Base-by-base conservation (phyloP, 2,329 filamentous ascomycete genomes). In the Alternaria atra region DNA sequence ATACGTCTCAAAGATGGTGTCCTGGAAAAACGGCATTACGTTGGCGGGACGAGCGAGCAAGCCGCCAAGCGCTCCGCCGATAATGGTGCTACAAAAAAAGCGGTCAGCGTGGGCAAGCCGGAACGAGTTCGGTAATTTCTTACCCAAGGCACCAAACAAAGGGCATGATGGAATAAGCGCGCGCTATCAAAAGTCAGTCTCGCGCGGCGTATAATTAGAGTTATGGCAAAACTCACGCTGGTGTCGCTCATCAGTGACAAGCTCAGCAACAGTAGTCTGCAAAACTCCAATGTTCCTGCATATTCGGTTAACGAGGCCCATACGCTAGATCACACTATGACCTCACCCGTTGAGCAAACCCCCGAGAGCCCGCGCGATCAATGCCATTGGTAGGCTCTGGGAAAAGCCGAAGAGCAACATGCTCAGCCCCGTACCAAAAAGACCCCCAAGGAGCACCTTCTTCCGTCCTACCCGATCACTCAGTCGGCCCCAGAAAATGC, bases 141-240 rank as follows among this genome's bases (percentile, higher is more conserved):
- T 83, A 92, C 84, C 95, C 95, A 74, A 99, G 86, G 76, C 94
- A 97, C 95, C 95, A 99, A 27, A 98, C 92, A 77, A 97, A 93
- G 6, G 95, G 95, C 93, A 99, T 97, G 69, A 98, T 94, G 12
- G 94, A 93, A 81, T 97, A 99, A 51, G 94, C 95, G 71, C 92
- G 92, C 69, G 94, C 91, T 93, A 66, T 55, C 63, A 29, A 57
- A 52, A 66, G 60, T 79, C 67, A 79, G 72, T 65, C 43, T 53
- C 34, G 44, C 44, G 63, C 55, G 53, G 47, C 58, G 23, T 27
- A 20, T 54, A 50, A 48, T 56, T 53, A 50, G 30, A 57, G 35
- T 47, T 55, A 47, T 51, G 59, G 20, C 29, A 48, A 63, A 67
- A 80, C 90, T 80, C 80, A 93, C 91, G 91, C 79, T 98, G 94